phyloP scores from a whole-genome alignment of 345 rosid species.

The Durio zibethinus region DNA sequence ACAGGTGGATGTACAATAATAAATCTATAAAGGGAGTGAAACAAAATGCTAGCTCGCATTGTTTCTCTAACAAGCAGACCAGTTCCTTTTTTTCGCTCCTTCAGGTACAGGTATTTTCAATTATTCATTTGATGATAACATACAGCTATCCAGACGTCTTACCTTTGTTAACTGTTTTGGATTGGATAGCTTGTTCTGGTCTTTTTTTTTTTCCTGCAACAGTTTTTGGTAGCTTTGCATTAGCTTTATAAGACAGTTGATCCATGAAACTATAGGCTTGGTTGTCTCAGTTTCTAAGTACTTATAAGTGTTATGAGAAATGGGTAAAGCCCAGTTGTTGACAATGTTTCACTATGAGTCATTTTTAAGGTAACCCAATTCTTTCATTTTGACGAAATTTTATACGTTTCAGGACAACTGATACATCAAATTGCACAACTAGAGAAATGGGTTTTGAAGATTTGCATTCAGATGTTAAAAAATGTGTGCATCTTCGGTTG shows the following conservation, averaged over 20 bases:
- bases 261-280: neutral
- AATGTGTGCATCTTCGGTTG: slow-evolving; percentile 40
- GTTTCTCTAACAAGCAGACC: neutral
- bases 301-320: neutral
- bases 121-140: neutral
- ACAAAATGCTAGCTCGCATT: neutral
- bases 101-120: neutral
- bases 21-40: neutral
- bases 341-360: neutral
- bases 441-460: slow-evolving; percentile 42
- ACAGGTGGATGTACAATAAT: neutral
- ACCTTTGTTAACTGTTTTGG: neutral
- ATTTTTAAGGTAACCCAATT: neutral
- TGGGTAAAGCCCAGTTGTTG: neutral
- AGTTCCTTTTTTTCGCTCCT: slow-evolving; percentile 7
- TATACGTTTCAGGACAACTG: slow-evolving; percentile 17
- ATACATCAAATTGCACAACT: slow-evolving; percentile 8
- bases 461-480: slow-evolving; percentile 29
- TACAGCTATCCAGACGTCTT: neutral
- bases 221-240: neutral
- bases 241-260: neutral
- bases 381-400: neutral
- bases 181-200: neutral
- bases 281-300: neutral
- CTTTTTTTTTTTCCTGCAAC: neutral